Evolutionary conservation across 139 green algal genomes (phyloP).

Genomic region (Micromonas commoda): DNA sequence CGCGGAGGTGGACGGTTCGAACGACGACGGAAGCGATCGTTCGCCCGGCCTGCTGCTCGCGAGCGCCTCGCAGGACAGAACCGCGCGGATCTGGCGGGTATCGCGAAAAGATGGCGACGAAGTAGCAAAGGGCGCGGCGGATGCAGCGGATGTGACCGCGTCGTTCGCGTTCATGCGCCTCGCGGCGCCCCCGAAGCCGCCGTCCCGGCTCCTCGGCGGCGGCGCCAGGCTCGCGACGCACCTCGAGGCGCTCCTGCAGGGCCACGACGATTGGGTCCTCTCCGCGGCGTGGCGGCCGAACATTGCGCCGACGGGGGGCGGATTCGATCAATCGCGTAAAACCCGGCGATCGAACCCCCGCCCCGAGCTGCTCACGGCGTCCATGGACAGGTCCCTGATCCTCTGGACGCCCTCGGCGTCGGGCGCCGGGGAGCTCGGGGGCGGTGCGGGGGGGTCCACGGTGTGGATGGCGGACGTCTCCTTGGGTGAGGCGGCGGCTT

Average conservation of each 20-base stretch:
- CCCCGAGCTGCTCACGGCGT: conserved; percentile 70
- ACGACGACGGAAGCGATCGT: no score
- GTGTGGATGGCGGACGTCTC: conserved; percentile 78
- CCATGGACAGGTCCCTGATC: conserved; percentile 93
- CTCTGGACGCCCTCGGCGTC: conserved; percentile 68
- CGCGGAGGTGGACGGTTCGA: no score
- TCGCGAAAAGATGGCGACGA: neutral
- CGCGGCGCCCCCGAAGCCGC: conserved; percentile 45
- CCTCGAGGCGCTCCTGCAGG: conserved; percentile 65
- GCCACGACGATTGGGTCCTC: conserved; percentile 94
- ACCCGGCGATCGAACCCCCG: neutral
- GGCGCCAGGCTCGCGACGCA: conserved; percentile 36
- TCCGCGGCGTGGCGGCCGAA: conserved; percentile 62
- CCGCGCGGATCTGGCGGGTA: conserved; percentile 57
- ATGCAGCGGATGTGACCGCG: neutral
- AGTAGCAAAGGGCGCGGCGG: neutral
- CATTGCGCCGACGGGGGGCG: neutral
- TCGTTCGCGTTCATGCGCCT: conserved; percentile 2
- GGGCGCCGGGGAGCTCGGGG: conserved; percentile 33
- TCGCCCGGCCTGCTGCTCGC: conserved; percentile 70
- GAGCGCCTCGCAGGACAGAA: conserved; percentile 79
- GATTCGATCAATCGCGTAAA: no score
- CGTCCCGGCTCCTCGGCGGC: conserved; percentile 33
- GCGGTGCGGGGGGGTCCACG: conserved; percentile 13
- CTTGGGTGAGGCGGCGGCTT: conserved; percentile 64